Evolutionary conservation across 306 rosid species (phyloP), one percentile per base, ranked within the genome.

Genomic region (Vigna angularis): DNA sequence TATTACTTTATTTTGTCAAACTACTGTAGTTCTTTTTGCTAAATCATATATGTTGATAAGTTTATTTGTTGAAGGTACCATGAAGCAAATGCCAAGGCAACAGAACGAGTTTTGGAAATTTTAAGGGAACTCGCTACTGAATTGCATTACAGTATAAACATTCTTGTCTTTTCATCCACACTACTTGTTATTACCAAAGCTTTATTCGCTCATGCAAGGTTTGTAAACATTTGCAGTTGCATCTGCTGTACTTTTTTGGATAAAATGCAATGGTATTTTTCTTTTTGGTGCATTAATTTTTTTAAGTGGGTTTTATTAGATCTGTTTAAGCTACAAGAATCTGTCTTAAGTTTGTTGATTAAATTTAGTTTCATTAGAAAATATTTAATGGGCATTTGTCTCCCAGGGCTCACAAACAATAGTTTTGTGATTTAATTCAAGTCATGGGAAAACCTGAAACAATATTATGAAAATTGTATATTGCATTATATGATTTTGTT

Each of bases 191-290:
- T 95, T 61, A 91, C 98, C 69, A 92, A 88, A 90, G 98, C 98
- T n/a, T 78, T 95, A 66, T 95, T 91, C 81, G 89, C 93, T 83
- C 98, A 91, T 81, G 98, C 88, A 93, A 95, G 98, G 98, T 95
- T 74, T 83, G 91, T 84, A 22, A 66, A 76, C 68, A 36, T 79
- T 81, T 78, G 45, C 74, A 40, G 55, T 70, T 77, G 75, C 72
- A 74, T 17, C 58, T 52, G 26, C 58, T 17, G 74, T 74, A 74
- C 52, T 83, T 62, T 70, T 36, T 45, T 70, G n/a, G 77, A 70
- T 83, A 72, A 68, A 34, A 45, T 48, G 24, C 38, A 22, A 42
- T 73, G 57, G 58, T 67, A 45, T 55, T 75, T 75, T 75, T 75
- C 26, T 59, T 36, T 18, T 53, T 69, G 34, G 42, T 20, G 3